Conservation (phyloP, 169 alveolate genomes). For the Cryptosporidium felis region DNA sequence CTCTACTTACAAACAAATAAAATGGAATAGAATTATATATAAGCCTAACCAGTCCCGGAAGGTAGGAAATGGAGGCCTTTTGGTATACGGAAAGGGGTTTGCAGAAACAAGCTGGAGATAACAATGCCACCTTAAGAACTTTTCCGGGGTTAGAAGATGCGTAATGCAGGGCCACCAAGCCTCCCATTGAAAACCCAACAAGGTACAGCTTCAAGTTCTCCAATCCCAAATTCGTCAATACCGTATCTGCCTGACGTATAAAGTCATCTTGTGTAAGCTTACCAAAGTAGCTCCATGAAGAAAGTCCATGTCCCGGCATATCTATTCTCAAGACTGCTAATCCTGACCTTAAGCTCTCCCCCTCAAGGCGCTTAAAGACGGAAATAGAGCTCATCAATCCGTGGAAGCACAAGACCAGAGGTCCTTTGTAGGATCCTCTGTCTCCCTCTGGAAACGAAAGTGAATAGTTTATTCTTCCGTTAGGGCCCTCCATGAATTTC, state of each 20-base stretch:
- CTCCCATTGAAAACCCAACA: slow-evolving; percentile 62
- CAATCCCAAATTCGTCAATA: neutral
- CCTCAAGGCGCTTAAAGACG: slow-evolving; percentile 1
- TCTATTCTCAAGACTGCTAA: slow-evolving; percentile 60
- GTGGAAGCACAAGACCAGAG: slow-evolving; percentile 59
- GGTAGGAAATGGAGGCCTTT: neutral
- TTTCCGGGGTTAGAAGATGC: slow-evolving; percentile 29
- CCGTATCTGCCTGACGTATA: slow-evolving; percentile 35
- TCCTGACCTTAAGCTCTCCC: neutral
- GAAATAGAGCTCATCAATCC: slow-evolving; percentile 42
- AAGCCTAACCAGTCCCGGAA: neutral
- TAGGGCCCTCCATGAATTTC: slow-evolving; percentile 45
- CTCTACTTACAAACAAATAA: neutral
- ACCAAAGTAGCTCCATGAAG: slow-evolving; percentile 59
- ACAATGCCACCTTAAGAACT: slow-evolving; percentile 51
- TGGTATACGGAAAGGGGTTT: slow-evolving; percentile 1
- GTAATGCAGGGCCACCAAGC: slow-evolving; percentile 19
- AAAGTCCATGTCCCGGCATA: slow-evolving; percentile 70
- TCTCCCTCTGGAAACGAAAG: slow-evolving; percentile 17
- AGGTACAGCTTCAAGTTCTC: slow-evolving; percentile 1
- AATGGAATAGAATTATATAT: slow-evolving; percentile 8
- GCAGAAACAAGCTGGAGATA: slow-evolving; percentile 64
- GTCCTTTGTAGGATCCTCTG: neutral
- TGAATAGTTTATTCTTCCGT: slow-evolving; percentile 48
- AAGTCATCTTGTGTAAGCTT: slow-evolving; percentile 36